Percentiles rank a stretch among this genome's conserved stretches.
Evolutionary conservation across 2,329 filamentous ascomycete species (phyloP).

Genomic region (Venturiaceae sp.): DNA sequence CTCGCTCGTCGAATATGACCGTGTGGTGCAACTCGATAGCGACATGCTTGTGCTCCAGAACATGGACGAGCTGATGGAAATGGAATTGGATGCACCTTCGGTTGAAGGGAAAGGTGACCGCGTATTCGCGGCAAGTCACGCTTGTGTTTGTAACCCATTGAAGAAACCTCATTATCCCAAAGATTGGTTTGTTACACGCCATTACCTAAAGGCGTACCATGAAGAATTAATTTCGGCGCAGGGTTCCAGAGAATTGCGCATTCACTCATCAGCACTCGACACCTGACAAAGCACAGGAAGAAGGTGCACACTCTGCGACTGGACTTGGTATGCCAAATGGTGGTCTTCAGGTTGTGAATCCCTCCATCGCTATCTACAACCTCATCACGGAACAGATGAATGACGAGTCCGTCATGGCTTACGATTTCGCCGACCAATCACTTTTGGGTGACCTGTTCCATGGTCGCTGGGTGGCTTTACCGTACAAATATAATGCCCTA

Average conservation of each 20-base stretch:
- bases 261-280: constrained; percentile 47
- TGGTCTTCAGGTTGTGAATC: constrained; percentile 52
- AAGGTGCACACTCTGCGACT: constrained; percentile 38
- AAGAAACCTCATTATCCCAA: constrained; percentile 68
- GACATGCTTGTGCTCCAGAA: constrained; percentile 79
- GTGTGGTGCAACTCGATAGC: constrained; percentile 75
- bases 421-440: constrained; percentile 53
- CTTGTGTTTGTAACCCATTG: constrained; percentile 78
- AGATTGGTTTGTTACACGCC: constrained; percentile 45
- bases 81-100: constrained; percentile 53
- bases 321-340: constrained; percentile 51
- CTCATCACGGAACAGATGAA: constrained; percentile 39
- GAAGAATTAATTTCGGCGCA: constrained; percentile 9
- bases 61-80: constrained; percentile 90
- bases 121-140: constrained; percentile 76
- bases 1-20: constrained; percentile 62
- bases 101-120: constrained; percentile 44
- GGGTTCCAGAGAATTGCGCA: constrained; percentile 49
- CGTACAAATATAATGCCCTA: constrained; percentile 52
- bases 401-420: constrained; percentile 34
- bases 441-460: constrained; percentile 47
- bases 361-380: constrained; percentile 42
- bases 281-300: constrained; percentile 40
- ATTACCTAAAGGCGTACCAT: not conserved
- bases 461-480: constrained; percentile 48